Base-by-base conservation (phyloP, 768 basidiomycete genomes). In the Mrakia gelida region DNA sequence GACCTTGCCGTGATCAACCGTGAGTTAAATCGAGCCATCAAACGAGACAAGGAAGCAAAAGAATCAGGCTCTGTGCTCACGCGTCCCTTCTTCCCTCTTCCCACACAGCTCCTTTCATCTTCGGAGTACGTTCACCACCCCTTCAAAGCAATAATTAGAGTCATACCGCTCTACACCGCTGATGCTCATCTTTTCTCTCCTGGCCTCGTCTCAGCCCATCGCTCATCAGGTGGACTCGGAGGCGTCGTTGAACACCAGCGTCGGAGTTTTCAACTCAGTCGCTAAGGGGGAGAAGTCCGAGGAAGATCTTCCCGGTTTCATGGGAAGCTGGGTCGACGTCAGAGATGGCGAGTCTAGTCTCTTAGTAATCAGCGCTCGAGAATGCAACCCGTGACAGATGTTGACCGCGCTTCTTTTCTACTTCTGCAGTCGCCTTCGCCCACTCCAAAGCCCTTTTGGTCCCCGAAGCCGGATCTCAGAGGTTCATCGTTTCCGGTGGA, bases 391-490 rank as follows among this genome's bases (percentile, higher is more conserved):
- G 45, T 45, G 11, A 6, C 9, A n/a, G n/a, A n/a, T n/a, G 45
- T 45, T 45, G 9, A 16, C 45, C 15, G 45, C 45, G 45, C 5
- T 45, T 45, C 11, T 45, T 45, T 16, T 45, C 15, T 16, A 6
- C 45, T 16, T 45, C 15, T 45, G 2, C 45, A 73, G 81, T 89
- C 52, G 89, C 88, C 0, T 82, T 84, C 23, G 89, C 88, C 0
- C 90, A 91, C 81, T 85, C 86, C 0, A 82, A 84, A 6, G 89
- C 89, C 6, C 82, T 92, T 30, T 85, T 86, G 73, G 87, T 86
- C 72, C 85, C 86, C 38, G 86, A 85, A 2, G 90, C 90, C 0
- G 87, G 86, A 4, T 88, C 88, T 1, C 85, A 91, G 75, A 85
- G 91, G 41, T 87, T 91, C 80, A 45, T 45, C 15, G 45, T 45